Evolutionary conservation across 441 rosid genomes (phyloP), one percentile per base, ranked within the genome.

Genomic region (Populus hybrid): DNA sequence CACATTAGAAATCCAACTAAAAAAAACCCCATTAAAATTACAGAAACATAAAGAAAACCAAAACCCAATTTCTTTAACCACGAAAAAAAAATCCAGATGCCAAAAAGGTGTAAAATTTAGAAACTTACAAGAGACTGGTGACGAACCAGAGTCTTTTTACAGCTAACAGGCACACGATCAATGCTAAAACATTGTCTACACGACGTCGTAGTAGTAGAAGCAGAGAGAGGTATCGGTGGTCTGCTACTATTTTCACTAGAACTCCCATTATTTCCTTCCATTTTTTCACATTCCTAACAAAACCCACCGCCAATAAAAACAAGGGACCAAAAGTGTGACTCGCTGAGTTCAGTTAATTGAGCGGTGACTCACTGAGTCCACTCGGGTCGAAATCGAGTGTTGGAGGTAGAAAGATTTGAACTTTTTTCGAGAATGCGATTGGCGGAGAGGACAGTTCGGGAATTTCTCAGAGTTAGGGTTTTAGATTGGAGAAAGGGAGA

Each of bases 101-200:
- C 61, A 53, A 16, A 18, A 53, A 53, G 21, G 8, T 53, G n/a
- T 18, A 18, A 53, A 53, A 16, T 53, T 5, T 21, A 21, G 14
- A 7, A 23, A 76, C 94, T 92, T 83, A 91, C 94, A 67, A 94
- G 90, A 71, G 98, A 91, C 42, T 85, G 84, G 82, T 91, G 98
- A 14, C 94, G 94, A 84, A 89, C 86, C 19, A 91, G 87, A 10
- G 97, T 84, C 82, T 79, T 86, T 81, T 84, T 89, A 80, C 81
- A 76, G 16, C 90, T 89, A 36, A 71, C 79, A 67, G 83, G 78
- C 40, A 46, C 78, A 2, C 71, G 61, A 30, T 78, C 92, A 34
- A 72, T 76, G 73, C 68, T 84, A 19, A 81, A 79, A 70, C 70
- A 81, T 73, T 85, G 83, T 75, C 78, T 28, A 68, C 78, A 76